Conservation (phyloP, 2,329 filamentous ascomycete genomes). For the Chalara sp. region DNA sequence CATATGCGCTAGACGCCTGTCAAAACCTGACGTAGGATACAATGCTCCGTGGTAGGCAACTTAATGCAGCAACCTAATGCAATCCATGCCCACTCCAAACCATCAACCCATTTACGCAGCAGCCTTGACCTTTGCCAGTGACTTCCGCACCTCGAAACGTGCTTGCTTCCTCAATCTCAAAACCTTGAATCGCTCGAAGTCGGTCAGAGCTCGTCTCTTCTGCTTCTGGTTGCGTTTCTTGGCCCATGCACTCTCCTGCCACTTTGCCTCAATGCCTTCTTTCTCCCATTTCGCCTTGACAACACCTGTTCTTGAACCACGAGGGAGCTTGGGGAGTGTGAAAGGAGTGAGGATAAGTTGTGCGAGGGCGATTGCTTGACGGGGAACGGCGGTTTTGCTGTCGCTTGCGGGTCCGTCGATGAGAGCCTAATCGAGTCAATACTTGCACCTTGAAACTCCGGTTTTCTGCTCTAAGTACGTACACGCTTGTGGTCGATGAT, state of each 20-base stretch:
- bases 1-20: constrained; percentile 58
- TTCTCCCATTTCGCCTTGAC: constrained; percentile 89
- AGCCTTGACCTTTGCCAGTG: constrained; percentile 86
- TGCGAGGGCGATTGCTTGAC: constrained; percentile 78
- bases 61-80: constrained; percentile 52
- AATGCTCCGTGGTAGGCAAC: constrained; percentile 53
- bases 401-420: constrained; percentile 89
- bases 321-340: constrained; percentile 78
- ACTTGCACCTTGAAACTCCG: constrained; percentile 12
- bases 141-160: constrained; percentile 96
- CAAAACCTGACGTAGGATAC: constrained; percentile 56
- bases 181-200: constrained; percentile 99
- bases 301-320: constrained; percentile 72
- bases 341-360: constrained; percentile 85
- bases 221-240: constrained; percentile 85
- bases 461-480: constrained; percentile 45
- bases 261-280: constrained; percentile 86
- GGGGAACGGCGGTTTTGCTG: constrained; percentile 71
- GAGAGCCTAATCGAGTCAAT: constrained; percentile 61
- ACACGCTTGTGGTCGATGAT: constrained; percentile 99
- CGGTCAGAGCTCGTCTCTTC: constrained; percentile 84
- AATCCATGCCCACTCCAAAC: constrained; percentile 35
- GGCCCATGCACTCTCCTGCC: constrained; percentile 84
- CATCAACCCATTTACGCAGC: constrained; percentile 52
- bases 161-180: constrained; percentile 99